Evolutionary conservation across 306 rosid species (phyloP), one percentile per base, ranked within the genome.

Genomic region (Abrus pulchellus): DNA sequence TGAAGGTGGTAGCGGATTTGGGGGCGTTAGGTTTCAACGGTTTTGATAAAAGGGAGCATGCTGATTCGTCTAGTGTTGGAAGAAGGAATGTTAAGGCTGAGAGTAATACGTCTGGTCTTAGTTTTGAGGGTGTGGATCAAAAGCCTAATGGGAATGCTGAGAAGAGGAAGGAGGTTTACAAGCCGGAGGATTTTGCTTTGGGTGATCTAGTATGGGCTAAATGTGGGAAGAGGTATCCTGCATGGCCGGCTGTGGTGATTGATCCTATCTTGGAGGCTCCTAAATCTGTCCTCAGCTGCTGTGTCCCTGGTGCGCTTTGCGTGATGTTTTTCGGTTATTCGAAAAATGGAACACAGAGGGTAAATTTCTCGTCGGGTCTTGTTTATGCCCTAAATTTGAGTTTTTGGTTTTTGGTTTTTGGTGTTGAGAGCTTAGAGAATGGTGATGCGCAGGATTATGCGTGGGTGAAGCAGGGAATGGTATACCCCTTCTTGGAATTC

Each of bases 141-240:
- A 75, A 71, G 77, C 44, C 44, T 55, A 73, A 68, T 49, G 80
- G 41, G 68, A 83, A 81, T 73, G 63, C 61, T 68, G 91, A 36
- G 13, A 93, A 79, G 81, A 87, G 84, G 82, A 93, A 83, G 36
- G 91, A 95, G 29, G 12, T 88, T 41, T 95, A 90, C 61, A 93
- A 82, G 82, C 94, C 90, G 1, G 91, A 86, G 85, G 98, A 95
- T 75, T 95, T 95, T 84, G 86, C 97, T 55, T 81, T 92, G 88
- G 99, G 98, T 5, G 98, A 93, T 77, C 83, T 95, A 45, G 97
- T 95, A 78, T 95, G 99, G 99, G 99, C 98, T 0, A 95, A 93
- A 86, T 91, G 91, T 84, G 99, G 99, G 70, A 89, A 92, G 89
- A 90, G 92, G 68, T 95, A 86, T 77, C 99, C 99, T 1, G 92